Evolutionary conservation across 805 yeast species (phyloP), one percentile per base, ranked within the genome.

Genomic region (Candida nanaspora): DNA sequence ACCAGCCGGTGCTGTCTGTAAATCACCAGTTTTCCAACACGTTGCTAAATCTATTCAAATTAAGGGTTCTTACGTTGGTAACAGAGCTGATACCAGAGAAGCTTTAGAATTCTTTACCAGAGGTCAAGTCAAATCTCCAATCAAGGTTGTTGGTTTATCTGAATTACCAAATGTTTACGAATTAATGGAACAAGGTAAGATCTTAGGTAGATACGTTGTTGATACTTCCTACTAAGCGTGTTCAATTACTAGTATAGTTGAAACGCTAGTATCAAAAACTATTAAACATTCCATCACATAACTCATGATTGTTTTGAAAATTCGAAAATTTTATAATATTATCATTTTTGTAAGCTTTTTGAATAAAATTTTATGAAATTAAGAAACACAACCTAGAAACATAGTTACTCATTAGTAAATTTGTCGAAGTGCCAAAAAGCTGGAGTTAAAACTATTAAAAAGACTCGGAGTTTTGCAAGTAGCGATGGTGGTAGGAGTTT

Each of bases 181-280:
- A 44, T 62, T 68, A 54, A 75, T 76, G 82, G 80, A 76, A 57
- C 63, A 74, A 49, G 82, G 82, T 50, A 71, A 74, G 68, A 74
- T 78, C 53, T 65, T 72, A 52, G 84, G 84, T 47, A 68, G 84
- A 62, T 76, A 75, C 55, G 84, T 78, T 42, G 76, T 77, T 50
- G 83, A 77, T 14, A 28, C 37, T 23, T 34, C 37, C 18, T 22
- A n/a, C 13, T 33, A 33, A 33, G 36, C 33, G 33, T 31, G 34
- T 31, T 31, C 4, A 7, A 31, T 6, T 30, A 14, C 3, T 14
- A 14, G 19, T 15, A 14, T 30, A 16, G 20, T n/a, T 30, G 6
- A 5, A 14, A 6, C 8, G 6, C n/a, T 6, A 15, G 6, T 30
- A 14, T 30, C 18, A 30, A 14, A n/a, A n/a, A 6, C 19, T 14